Base-by-base conservation (phyloP, 2,329 filamentous ascomycete genomes). In the Talaromyces pinophilus region DNA sequence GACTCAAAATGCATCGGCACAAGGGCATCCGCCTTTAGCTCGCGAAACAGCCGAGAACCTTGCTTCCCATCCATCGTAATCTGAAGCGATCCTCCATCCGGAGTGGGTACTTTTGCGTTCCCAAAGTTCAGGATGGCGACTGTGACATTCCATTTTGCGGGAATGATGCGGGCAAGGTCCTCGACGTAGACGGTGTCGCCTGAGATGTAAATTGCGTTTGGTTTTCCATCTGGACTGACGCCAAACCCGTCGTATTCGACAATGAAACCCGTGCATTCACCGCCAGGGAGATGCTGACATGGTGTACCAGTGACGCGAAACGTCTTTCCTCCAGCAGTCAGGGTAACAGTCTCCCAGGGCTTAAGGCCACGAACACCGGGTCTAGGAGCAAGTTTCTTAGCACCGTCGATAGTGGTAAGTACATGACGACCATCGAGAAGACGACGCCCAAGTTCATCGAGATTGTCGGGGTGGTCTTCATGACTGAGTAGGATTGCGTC, bases 401-500 rank as follows among this genome's bases (percentile, higher is more conserved):
- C 81, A 0, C 82, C 82, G 38, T 83, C 81, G 0, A 74, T 63
- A 0, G 82, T 84, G 0, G 82, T 84, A 35, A 84, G 73, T 4
- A 84, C 83, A 2, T 71, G 73, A 7, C 81, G 81, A 3, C 80
- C 82, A 59, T 84, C 76, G 5, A 85, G 77, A 0, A 84, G 75
- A 7, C 69, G 75, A 4, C 82, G 82, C 25, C 83, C 82, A 0
- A 79, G 68, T 1, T 78, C 75, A 40, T 85, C 83, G 1, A 85
- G 76, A 67, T 85, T 85, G 67, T 85, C 83, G 0, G 75, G 73
- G 65, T 85, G 83, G 70, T 85, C 81, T 70, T 85, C 83, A 66
- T 85, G 83, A 70, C 80, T 83, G 8, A 85, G 76, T 0, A 84
- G 76, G 3, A 85, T 73, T n/a, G 78, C 82, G 60, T 84, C 82